Percentiles rank a stretch among this genome's conserved stretches.
Conservation (phyloP, 2,329 filamentous ascomycete species). For the Aspergillus flavus region DNA sequence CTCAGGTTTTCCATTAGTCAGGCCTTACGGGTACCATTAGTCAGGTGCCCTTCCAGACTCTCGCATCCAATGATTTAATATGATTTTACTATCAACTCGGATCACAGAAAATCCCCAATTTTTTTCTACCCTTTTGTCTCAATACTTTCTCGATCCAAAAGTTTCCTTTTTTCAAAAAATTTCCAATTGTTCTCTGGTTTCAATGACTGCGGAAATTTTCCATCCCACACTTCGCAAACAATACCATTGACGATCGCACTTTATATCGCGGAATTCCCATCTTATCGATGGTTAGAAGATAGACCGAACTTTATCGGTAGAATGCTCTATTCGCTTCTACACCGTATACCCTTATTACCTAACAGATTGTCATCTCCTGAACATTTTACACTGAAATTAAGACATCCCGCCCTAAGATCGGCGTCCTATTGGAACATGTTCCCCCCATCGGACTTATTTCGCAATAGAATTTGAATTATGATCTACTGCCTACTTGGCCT, state of each 20-base stretch:
- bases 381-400: neutral
- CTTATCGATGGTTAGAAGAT: too few species aligned
- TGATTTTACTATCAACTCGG: too few species aligned
- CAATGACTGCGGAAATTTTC: neutral
- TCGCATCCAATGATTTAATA: neutral
- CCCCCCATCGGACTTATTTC: neutral
- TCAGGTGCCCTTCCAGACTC: neutral
- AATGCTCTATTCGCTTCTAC: neutral
- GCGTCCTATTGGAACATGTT: neutral
- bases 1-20: conserved; percentile 10
- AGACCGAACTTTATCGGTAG: neutral
- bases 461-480: neutral
- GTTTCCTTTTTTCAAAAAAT: neutral
- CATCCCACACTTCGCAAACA: neutral
- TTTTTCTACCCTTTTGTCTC: neutral
- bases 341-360: neutral
- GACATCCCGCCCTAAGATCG: neutral
- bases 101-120: neutral
- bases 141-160: neutral
- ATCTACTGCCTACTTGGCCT: neutral
- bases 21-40: conserved; percentile 9
- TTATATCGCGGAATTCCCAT: neutral
- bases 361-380: neutral
- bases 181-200: neutral
- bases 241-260: neutral